These are phyloP conservation scores for Sclerotiophoma versabilis DNA, from an alignment of 2,329 filamentous ascomycete species.

Conservation along the genomic window DNA sequence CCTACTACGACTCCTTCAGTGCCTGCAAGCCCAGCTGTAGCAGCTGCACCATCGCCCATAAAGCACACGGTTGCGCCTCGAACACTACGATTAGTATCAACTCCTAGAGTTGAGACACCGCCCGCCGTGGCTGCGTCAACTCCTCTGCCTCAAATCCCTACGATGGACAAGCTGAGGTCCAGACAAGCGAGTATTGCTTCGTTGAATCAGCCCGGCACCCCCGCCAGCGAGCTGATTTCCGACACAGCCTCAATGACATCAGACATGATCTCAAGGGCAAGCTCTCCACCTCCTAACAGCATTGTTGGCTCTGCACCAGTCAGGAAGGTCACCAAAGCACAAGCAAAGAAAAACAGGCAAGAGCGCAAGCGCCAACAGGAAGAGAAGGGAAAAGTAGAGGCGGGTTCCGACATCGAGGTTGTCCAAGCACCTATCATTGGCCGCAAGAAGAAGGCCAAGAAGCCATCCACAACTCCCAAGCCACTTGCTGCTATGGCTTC, in stretches of 20 bases:
- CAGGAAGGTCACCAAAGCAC: conserved; percentile 76
- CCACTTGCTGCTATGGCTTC: conserved; percentile 25
- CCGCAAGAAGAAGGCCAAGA: conserved; percentile 86
- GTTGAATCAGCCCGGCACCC: conserved; percentile 72
- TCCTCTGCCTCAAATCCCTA: conserved; percentile 42
- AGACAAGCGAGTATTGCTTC: conserved; percentile 64
- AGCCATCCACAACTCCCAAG: conserved; percentile 52
- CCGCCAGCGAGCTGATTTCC: conserved; percentile 76
- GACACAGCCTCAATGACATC: conserved; percentile 79
- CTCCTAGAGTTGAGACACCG: conserved; percentile 67
- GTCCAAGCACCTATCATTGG: conserved; percentile 75
- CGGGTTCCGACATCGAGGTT: conserved; percentile 60
- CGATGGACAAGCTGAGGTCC: conserved; percentile 54
- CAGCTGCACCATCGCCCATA: conserved; percentile 53
- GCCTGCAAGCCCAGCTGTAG: conserved; percentile 61
- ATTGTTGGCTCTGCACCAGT: conserved; percentile 74
- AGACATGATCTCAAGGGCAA: conserved; percentile 73
- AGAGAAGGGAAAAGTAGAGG: conserved; percentile 49
- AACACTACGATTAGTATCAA: conserved; percentile 73
- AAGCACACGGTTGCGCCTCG: conserved; percentile 60
- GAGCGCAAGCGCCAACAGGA: conserved; percentile 65
- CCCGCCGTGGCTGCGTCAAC: conserved; percentile 48
- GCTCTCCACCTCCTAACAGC: conserved; percentile 68
- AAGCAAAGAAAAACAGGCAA: conserved; percentile 78
- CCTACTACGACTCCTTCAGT: conserved; percentile 58